Evolutionary conservation across 2,329 filamentous ascomycete species (phyloP).

Genomic region (Diaporthe citriasiana): DNA sequence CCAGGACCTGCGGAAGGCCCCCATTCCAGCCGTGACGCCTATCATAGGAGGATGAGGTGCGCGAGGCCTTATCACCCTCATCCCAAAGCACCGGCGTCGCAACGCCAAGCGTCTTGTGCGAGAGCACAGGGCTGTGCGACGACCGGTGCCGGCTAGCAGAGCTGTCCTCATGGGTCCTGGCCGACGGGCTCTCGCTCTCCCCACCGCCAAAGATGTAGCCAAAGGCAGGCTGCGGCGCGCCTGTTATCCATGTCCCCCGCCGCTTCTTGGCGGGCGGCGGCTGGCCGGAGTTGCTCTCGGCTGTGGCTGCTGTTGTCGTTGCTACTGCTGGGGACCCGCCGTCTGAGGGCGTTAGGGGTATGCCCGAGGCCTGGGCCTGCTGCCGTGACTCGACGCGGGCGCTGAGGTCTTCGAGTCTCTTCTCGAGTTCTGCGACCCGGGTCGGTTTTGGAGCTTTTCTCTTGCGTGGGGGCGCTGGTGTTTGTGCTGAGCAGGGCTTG

Average conservation of each 20-base stretch:
- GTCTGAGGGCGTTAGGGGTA: conserved; percentile 44
- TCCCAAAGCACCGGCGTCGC: conserved; percentile 17
- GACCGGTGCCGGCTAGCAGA: background rate
- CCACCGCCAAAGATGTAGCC: conserved; percentile 15
- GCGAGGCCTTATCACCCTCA: background rate
- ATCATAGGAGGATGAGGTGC: background rate
- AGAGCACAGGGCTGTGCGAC: background rate
- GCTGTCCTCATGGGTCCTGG: background rate
- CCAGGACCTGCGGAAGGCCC: background rate
- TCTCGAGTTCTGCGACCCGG: conserved; percentile 65
- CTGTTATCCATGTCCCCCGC: background rate
- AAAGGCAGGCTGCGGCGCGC: background rate
- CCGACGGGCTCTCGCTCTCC: background rate
- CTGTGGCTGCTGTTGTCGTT: background rate
- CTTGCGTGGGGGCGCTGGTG: conserved; percentile 61
- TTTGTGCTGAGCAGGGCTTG: conserved; percentile 63
- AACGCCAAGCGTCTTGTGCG: conserved; percentile 11
- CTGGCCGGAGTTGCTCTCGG: background rate
- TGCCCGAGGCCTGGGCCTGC: conserved; percentile 19
- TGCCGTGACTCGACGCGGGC: conserved; percentile 56
- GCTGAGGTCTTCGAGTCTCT: conserved; percentile 63
- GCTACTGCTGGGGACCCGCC: background rate
- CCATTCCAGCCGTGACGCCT: background rate
- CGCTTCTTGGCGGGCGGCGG: background rate
- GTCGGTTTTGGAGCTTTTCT: conserved; percentile 63